Conservation (phyloP, 2,329 filamentous ascomycete species). For the Colletotrichum limetticola region DNA sequence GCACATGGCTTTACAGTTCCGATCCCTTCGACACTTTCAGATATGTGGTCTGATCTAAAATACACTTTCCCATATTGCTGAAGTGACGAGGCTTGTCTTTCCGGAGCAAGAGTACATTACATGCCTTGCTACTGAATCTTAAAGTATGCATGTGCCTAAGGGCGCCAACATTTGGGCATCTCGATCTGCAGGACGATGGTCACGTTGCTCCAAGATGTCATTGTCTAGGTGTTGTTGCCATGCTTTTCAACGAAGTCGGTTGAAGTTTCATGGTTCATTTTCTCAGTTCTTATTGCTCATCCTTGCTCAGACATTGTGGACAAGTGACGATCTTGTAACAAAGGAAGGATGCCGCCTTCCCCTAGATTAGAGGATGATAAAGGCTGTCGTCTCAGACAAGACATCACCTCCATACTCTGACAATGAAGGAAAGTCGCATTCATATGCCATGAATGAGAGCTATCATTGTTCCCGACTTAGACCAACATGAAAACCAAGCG, state of each 20-base stretch:
- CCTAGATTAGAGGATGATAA: background rate
- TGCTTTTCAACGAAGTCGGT: background rate
- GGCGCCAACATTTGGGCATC: background rate
- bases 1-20: background rate
- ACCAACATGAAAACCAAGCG: background rate
- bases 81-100: background rate
- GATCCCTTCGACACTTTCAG: background rate
- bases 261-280: background rate
- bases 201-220: background rate
- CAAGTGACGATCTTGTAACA: background rate
- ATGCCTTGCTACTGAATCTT: background rate
- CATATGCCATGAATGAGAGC: background rate
- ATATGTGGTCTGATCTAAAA: background rate
- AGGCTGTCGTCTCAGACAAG: background rate
- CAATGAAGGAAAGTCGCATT: background rate
- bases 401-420: background rate
- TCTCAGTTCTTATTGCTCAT: background rate
- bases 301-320: background rate
- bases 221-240: background rate
- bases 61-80: background rate
- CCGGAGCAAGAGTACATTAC: background rate
- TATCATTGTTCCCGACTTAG: conserved; percentile 5
- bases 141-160: background rate
- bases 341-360: background rate
- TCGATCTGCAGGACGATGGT: background rate